phyloP scores from a whole-genome alignment of 257 asterid species.

The Solanum etuberosum region DNA sequence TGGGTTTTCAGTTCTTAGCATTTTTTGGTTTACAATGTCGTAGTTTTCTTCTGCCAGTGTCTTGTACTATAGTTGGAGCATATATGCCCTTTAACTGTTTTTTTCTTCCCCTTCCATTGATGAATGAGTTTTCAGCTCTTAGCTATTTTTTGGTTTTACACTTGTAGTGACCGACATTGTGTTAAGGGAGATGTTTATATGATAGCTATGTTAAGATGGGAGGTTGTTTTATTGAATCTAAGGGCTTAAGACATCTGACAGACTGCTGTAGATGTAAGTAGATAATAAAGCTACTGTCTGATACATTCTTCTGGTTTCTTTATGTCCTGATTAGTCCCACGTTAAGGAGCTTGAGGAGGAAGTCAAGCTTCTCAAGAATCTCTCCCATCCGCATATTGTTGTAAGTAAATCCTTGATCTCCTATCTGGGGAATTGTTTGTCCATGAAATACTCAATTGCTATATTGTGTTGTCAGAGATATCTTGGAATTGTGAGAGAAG shows the following conservation, averaged over 20 bases:
- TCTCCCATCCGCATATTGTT: slow-evolving; percentile 91
- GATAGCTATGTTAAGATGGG: neutral
- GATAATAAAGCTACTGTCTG: neutral
- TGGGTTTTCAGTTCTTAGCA: neutral
- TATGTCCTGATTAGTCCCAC: slow-evolving; percentile 40
- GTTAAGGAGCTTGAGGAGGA: slow-evolving; percentile 94
- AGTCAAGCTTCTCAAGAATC: slow-evolving; percentile 87
- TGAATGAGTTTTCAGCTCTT: neutral
- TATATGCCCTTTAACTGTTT: neutral
- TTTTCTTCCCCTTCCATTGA: neutral
- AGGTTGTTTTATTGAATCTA: neutral
- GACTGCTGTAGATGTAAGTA: neutral
- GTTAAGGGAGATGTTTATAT: neutral
- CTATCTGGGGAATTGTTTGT: neutral
- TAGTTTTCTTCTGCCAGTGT: neutral
- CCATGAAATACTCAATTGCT: neutral
- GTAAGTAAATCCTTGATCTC: slow-evolving; percentile 31
- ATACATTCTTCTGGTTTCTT: neutral
- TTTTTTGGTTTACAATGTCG: neutral
- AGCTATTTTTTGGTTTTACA: neutral
- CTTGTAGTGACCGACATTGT: neutral
- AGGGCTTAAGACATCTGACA: neutral
- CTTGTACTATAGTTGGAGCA: neutral
- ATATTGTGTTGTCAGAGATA: slow-evolving; percentile 56
- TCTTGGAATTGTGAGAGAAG: slow-evolving; percentile 96